These are phyloP conservation scores for Neckera pumila DNA, from an alignment of 225 moss, liverwort and hornwort genomes.

Conservation along the genomic window DNA sequence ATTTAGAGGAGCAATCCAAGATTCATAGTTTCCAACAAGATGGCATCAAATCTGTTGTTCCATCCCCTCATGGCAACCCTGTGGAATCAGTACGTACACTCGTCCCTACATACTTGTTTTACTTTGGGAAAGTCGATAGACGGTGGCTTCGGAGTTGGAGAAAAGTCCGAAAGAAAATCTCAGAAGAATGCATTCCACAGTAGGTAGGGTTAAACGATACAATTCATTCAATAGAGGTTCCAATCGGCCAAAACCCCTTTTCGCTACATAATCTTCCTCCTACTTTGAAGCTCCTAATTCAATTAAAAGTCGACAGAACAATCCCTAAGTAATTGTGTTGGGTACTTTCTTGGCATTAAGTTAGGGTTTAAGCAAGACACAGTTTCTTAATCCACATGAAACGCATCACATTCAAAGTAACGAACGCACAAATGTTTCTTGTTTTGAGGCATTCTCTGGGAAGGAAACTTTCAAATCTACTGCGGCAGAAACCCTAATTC, in stretches of 20 bases:
- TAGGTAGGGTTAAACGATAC: not conserved
- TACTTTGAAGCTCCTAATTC: not conserved
- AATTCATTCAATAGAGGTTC: not conserved
- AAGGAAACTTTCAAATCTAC: not conserved
- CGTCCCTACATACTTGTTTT: not conserved
- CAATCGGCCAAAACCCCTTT: no score
- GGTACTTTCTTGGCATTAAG: no score
- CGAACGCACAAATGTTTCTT: not conserved
- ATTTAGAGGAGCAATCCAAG: not conserved
- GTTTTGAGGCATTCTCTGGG: no score
- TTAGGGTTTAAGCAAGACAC: not conserved
- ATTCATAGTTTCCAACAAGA: slow-evolving; percentile 10
- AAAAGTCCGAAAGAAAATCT: not conserved
- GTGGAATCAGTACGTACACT: slow-evolving; percentile 1
- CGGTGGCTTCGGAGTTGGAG: not conserved
- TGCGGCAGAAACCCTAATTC: not conserved
- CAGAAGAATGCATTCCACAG: no score
- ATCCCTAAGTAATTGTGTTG: not conserved
- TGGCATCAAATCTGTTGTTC: not conserved
- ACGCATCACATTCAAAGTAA: not conserved
- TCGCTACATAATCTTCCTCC: not conserved
- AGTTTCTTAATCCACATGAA: not conserved
- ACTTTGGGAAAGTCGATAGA: not conserved
- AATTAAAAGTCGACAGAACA: not conserved
- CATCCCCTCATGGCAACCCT: not conserved